Base-by-base conservation (phyloP, 768 basidiomycete species). In the Termitomyces sp. region DNA sequence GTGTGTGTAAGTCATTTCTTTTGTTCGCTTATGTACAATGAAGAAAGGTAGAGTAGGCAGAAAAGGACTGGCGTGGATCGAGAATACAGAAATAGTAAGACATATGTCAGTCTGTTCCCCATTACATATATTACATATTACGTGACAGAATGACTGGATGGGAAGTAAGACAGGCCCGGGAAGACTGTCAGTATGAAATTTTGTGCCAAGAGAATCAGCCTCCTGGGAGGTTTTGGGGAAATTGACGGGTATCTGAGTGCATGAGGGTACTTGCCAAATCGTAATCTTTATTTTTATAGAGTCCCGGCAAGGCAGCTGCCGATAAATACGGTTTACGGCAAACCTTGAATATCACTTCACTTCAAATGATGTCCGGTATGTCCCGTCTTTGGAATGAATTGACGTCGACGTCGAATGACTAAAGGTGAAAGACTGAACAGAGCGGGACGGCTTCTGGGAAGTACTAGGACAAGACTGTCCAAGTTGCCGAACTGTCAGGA, bases 401-500 rank as follows among this genome's bases (percentile, higher is more conserved):
- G 24, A 38, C 20, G 43, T 44, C 22, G 22, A 45, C 18, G 13
- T 54, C 33, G 32, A 40, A 32, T 32, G 26, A 40, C 33, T 33
- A 54, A 16, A 30, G 33, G 45, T 35, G 36, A 33, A 50, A 12
- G 45, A 48, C 32, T 57, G 36, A 53, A 56, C 57, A 58, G 57
- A 53, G 32, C 53, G 10, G 10, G 35, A 46, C 38, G 22, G 26
- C 13, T 32, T 26, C 24, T 16, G 44, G 51, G 38, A 24, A 47
- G 4, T n/a, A 14, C 28, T 48, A 48, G 22, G 16, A 54, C 9
- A 44, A 24, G n/a, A 32, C 28, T 51, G 48, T 55, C 28, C 20
- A 56, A 16, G 24, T 54, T 43, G 57, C 56, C 60, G 32, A 53
- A 56, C 53, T 58, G 48, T 55, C 60, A 53, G 26, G 47, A 53